Evolutionary conservation across 495 filamentous ascomycete species (phyloP).

Genomic region (Pyronema domesticum): DNA sequence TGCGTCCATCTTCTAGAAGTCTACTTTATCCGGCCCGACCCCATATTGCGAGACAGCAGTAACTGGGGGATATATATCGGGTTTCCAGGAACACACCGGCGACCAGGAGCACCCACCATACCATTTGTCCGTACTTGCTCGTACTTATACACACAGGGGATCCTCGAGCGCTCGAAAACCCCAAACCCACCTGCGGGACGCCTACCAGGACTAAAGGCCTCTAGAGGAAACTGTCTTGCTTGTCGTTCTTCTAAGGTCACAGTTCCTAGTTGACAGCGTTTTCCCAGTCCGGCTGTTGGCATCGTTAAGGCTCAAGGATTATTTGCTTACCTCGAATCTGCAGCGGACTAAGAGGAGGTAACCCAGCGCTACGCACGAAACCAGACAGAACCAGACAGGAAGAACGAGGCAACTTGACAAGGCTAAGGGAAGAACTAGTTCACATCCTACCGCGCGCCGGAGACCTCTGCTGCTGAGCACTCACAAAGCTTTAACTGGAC

Average conservation of each 20-base stretch:
- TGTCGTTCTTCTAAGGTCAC: neutral
- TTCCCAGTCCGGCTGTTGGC: neutral
- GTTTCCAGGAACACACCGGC: neutral
- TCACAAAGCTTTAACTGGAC: too few relatives aligned
- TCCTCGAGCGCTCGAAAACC: neutral
- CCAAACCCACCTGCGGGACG: neutral
- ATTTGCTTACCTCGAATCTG: neutral
- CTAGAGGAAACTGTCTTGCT: neutral
- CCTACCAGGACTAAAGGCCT: neutral
- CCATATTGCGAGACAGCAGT: neutral
- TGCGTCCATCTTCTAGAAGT: slow-evolving; percentile 1
- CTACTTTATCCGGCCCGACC: slow-evolving; percentile 1
- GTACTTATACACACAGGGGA: neutral
- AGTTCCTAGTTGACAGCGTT: neutral
- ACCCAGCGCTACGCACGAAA: too few relatives aligned
- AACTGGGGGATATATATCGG: neutral
- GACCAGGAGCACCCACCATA: neutral
- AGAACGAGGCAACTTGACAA: too few relatives aligned
- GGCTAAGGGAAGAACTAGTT: too few relatives aligned
- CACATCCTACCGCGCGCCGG: too few relatives aligned
- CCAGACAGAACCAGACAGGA: too few relatives aligned
- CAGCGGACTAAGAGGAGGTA: too few relatives aligned
- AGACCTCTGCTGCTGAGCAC: too few relatives aligned
- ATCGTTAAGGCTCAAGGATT: neutral
- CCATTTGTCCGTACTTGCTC: neutral